Percentiles rank a stretch among this genome's conserved stretches.
Evolutionary conservation across 352 stramenopile species (phyloP).

Genomic region (Globisporangium cylindrosporum): DNA sequence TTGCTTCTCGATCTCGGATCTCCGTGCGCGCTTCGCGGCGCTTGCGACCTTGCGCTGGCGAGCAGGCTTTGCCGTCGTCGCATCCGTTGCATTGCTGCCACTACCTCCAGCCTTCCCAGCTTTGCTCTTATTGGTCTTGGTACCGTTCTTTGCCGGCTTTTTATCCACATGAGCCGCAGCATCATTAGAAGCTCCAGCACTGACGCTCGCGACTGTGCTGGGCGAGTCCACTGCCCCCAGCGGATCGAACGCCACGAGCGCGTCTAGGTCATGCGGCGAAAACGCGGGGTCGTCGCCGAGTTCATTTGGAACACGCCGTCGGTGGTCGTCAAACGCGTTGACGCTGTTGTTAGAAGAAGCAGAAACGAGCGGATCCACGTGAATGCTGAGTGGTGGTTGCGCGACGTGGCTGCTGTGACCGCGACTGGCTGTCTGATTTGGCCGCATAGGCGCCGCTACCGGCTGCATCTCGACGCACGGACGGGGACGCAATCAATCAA

Average conservation of each 20-base stretch:
- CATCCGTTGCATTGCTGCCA: background rate
- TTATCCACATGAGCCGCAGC: background rate
- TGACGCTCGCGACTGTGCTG: background rate
- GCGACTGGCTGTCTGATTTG: background rate
- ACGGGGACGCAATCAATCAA: background rate
- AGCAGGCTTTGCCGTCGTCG: background rate
- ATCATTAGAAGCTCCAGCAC: background rate
- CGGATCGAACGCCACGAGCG: background rate
- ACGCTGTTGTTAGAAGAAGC: background rate
- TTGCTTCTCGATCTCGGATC: conserved; percentile 63
- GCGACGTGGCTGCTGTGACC: background rate
- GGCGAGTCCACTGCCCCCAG: background rate
- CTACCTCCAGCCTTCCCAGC: background rate
- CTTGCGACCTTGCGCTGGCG: conserved; percentile 8
- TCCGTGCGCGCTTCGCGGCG: conserved; percentile 34
- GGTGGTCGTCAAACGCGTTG: background rate
- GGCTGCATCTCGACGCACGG: conserved; percentile 6
- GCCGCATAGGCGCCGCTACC: background rate
- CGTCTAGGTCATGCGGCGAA: background rate
- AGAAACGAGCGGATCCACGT: background rate
- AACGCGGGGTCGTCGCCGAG: background rate
- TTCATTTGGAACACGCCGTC: background rate
- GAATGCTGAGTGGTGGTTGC: background rate
- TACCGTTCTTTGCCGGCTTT: background rate
- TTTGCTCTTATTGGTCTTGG: background rate